These are phyloP conservation scores for Olyra latifolia DNA, from an alignment of 176 grass and related monocot genomes.

Conservation along the genomic window DNA sequence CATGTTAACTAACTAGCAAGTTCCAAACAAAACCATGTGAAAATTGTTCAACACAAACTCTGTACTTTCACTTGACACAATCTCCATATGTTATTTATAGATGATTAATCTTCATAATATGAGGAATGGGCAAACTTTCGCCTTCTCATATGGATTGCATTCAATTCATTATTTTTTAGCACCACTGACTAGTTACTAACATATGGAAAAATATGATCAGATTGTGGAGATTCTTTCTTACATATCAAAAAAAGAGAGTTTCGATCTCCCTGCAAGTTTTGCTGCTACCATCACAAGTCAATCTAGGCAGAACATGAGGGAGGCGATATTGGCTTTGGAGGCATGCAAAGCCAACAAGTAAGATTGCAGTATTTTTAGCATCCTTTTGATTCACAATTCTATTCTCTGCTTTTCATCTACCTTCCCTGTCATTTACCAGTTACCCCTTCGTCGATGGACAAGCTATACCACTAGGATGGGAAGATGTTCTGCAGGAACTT, in stretches of 20 bases:
- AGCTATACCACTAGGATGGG: conserved; percentile 65
- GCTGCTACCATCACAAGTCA: conserved; percentile 50
- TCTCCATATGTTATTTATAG: not conserved
- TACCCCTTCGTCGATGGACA: conserved; percentile 67
- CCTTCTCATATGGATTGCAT: not conserved
- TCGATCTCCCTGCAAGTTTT: conserved; percentile 57
- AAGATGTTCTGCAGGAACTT: conserved; percentile 57
- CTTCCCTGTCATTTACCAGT: conserved; percentile 36
- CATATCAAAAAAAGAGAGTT: conserved; percentile 54
- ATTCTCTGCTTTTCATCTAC: not conserved
- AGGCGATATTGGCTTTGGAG: conserved; percentile 69
- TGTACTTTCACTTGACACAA: conserved; percentile 11
- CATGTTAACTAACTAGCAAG: not conserved
- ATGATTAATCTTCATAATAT: not conserved
- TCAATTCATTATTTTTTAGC: conserved; percentile 11
- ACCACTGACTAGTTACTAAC: conserved; percentile 4
- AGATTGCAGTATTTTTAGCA: not conserved
- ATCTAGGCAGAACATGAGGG: conserved; percentile 65
- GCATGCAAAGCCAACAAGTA: conserved; percentile 74
- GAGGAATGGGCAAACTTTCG: conserved; percentile 8
- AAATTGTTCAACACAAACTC: not conserved
- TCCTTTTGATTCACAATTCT: not conserved
- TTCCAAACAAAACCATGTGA: not conserved
- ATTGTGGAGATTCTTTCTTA: conserved; percentile 58
- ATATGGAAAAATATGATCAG: conserved; percentile 27